Evolutionary conservation across 257 asterid genomes (phyloP).

Genomic region (Gynochthodes officinalis): DNA sequence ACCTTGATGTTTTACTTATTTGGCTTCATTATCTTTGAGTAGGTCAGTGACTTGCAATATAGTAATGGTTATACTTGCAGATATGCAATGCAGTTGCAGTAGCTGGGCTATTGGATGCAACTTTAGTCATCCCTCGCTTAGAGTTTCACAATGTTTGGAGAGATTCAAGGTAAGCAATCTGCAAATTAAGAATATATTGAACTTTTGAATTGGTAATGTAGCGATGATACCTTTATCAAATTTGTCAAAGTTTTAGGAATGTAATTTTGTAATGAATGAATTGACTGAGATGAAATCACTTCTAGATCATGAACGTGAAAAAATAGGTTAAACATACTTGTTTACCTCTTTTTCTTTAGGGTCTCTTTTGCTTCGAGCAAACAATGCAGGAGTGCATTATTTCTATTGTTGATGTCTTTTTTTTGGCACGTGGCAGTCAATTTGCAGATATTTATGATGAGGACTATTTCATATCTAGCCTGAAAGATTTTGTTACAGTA

Average conservation of each 20-base stretch:
- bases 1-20: not conserved
- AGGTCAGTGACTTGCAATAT: not conserved
- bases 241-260: no score
- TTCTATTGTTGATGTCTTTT: conserved; percentile 1
- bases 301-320: no score
- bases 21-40: not conserved
- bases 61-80: conserved; percentile 32
- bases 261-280: no score
- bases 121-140: conserved; percentile 74
- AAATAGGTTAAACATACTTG: no score
- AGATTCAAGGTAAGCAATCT: conserved; percentile 88
- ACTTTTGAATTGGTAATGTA: no score
- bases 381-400: not conserved
- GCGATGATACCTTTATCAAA: no score
- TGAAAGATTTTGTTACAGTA: conserved; percentile 54
- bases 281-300: no score
- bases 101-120: conserved; percentile 74
- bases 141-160: conserved; percentile 80
- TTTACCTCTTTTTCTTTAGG: not conserved
- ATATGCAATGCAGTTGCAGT: conserved; percentile 92
- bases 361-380: not conserved
- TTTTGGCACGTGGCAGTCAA: conserved; percentile 41
- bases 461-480: conserved; percentile 62
- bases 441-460: conserved; percentile 83
- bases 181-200: no score